Evolutionary conservation across 148 eudicot species (phyloP).

Genomic region (Diospyros lotus): DNA sequence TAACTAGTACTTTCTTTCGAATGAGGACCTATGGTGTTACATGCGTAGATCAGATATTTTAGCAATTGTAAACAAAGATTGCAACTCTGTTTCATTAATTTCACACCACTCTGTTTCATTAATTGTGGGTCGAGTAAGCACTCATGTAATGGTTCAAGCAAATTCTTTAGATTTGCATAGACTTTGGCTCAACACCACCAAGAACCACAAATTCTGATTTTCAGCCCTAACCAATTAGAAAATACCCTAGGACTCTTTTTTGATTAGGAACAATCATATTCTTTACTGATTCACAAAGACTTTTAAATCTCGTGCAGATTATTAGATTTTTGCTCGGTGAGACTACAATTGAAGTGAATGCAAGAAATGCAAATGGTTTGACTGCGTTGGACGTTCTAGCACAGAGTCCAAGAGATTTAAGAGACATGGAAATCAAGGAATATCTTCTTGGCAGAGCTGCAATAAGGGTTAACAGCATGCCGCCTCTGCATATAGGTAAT

Average conservation of each 20-base stretch:
- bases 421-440: slow-evolving; percentile 16
- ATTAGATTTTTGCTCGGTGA: slow-evolving; percentile 10
- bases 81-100: background rate
- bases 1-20: too few species aligned
- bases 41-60: too few species aligned
- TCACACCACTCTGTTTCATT: background rate
- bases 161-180: background rate
- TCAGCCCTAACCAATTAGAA: too few species aligned
- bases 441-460: slow-evolving; percentile 2
- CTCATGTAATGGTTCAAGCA: background rate
- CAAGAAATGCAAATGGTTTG: slow-evolving; percentile 14
- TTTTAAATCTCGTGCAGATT: slow-evolving; percentile 5
- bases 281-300: background rate
- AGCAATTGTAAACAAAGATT: too few species aligned
- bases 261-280: background rate
- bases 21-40: too few species aligned
- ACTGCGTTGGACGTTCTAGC: slow-evolving; percentile 19
- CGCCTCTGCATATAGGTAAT: background rate
- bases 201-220: background rate
- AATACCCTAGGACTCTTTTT: too few species aligned
- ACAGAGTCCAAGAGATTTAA: slow-evolving; percentile 17
- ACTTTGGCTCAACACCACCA: background rate
- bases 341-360: slow-evolving; percentile 4
- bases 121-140: background rate
- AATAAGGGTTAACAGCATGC: background rate